phyloP scores from a whole-genome alignment of 352 stramenopile species.

The Pythium sp. region DNA sequence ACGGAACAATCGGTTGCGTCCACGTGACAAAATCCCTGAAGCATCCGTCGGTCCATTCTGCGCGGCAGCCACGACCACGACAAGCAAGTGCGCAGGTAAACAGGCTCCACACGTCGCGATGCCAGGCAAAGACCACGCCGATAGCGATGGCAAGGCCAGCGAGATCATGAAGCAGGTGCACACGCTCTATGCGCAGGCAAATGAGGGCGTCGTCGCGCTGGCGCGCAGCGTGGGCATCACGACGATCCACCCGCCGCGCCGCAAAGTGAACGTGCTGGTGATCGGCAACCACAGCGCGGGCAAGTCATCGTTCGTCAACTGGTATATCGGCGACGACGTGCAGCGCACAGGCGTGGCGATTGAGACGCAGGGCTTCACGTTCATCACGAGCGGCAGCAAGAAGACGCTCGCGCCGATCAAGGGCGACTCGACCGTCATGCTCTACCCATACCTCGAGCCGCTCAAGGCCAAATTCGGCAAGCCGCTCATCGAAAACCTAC shows the following conservation, averaged over 20 bases:
- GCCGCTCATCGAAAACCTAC: constrained; percentile 57
- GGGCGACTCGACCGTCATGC: constrained; percentile 56
- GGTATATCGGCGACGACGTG: constrained; percentile 57
- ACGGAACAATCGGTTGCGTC: not conserved
- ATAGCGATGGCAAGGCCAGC: constrained; percentile 27
- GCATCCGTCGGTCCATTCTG: not conserved
- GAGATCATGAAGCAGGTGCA: constrained; percentile 40
- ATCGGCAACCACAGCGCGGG: constrained; percentile 75
- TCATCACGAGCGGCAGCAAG: constrained; percentile 57
- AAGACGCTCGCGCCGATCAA: constrained; percentile 59
- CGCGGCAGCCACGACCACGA: not conserved
- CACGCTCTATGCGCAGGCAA: constrained; percentile 27
- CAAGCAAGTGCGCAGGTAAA: not conserved
- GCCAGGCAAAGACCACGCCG: not conserved
- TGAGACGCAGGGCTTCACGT: constrained; percentile 66
- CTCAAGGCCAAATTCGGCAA: constrained; percentile 57
- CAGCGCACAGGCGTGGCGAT: constrained; percentile 62
- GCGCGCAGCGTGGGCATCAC: constrained; percentile 30
- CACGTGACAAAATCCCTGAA: not conserved
- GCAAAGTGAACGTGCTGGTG: constrained; percentile 68
- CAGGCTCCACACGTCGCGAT: not conserved
- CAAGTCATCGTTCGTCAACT: constrained; percentile 79
- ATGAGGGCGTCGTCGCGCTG: constrained; percentile 26
- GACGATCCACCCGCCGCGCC: constrained; percentile 44
- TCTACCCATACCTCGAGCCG: constrained; percentile 54